Conservation (phyloP, 1,284 basidiomycete genomes). For the Puccinia novopanici region DNA sequence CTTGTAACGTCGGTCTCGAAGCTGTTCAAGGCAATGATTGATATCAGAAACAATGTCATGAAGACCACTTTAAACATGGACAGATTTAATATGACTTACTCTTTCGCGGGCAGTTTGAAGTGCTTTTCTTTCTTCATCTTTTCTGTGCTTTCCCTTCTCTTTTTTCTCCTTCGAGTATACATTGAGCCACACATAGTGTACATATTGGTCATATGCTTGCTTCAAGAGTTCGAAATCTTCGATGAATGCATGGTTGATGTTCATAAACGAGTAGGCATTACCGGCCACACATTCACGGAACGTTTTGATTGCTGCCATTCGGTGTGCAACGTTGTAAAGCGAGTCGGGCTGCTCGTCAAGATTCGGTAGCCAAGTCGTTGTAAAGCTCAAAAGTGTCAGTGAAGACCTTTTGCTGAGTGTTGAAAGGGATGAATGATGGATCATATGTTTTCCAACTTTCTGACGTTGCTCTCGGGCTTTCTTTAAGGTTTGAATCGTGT, state of each 20-base stretch:
- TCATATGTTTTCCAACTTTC: constrained; percentile 7
- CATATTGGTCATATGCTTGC: constrained; percentile 11
- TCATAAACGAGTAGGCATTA: constrained; percentile 25
- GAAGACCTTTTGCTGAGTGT: no score
- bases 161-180: background rate
- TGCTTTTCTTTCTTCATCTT: constrained; percentile 4
- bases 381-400: no score
- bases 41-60: no score
- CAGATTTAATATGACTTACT: background rate
- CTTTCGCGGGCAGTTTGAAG: constrained; percentile 4
- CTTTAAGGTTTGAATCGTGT: background rate
- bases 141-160: background rate
- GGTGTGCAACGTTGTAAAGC: constrained; percentile 19
- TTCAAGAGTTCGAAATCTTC: background rate
- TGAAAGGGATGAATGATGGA: no score
- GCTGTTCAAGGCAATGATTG: background rate
- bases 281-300: constrained; percentile 5
- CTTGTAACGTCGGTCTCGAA: background rate
- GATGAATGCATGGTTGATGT: background rate
- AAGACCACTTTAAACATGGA: no score
- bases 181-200: background rate
- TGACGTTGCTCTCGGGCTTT: background rate
- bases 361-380: constrained; percentile 24
- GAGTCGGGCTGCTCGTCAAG: constrained; percentile 2
- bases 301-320: background rate